A percentile compares a stretch with the other conserved stretches of the same genome.
Conservation (phyloP, 164 flowering plant genomes). For the Saururus chinensis region DNA sequence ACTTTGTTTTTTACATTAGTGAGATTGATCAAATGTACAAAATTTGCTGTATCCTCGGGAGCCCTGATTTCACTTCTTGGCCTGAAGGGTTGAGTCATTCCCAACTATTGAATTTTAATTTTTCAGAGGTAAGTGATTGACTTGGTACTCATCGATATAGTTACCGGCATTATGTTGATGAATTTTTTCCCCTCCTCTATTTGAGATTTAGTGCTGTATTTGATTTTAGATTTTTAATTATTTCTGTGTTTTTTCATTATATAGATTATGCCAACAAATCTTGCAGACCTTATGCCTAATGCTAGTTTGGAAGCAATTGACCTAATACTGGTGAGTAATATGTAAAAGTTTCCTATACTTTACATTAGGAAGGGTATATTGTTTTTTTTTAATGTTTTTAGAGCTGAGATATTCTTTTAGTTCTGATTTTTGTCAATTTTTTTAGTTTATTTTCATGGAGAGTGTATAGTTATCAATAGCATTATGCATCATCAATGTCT, state of each 20-base stretch:
- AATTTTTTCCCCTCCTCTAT: background rate
- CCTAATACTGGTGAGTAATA: slow-evolving; percentile 48
- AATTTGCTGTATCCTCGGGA: slow-evolving; percentile 66
- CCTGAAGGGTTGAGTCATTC: slow-evolving; percentile 44
- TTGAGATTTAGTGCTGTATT: no score
- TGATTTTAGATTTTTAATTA: no score
- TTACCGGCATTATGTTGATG: background rate
- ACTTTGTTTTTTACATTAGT: slow-evolving; percentile 23
- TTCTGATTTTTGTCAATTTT: no score
- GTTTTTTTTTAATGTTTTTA: no score
- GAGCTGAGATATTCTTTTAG: no score
- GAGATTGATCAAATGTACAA: slow-evolving; percentile 76
- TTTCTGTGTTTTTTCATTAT: background rate
- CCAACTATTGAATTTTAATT: slow-evolving; percentile 24
- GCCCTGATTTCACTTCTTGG: slow-evolving; percentile 52
- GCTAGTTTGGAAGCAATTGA: slow-evolving; percentile 74
- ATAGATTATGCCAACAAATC: slow-evolving; percentile 48
- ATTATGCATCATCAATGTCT: no score
- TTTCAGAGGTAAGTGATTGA: slow-evolving; percentile 31
- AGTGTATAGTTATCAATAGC: no score
- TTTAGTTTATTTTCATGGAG: no score
- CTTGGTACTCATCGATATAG: background rate
- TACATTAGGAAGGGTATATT: background rate
- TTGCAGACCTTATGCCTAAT: slow-evolving; percentile 55
- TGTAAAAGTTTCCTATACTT: background rate